Percentiles rank a stretch among this genome's conserved stretches.
Conservation (phyloP, 1,284 basidiomycete genomes). For the Fomitopsis schrenkii region DNA sequence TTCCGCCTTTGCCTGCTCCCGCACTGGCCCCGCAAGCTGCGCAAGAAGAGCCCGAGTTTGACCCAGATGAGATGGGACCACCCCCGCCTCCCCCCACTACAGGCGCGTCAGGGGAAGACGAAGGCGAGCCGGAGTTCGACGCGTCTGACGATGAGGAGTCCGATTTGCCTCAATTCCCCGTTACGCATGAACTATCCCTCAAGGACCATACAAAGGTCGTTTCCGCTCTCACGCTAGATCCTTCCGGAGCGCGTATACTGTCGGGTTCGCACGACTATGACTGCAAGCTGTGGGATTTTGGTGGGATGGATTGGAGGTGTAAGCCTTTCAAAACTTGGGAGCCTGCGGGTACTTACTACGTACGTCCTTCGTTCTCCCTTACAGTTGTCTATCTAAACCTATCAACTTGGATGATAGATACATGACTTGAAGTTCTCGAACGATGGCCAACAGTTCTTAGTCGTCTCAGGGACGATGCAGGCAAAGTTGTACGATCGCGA, state of each 20-base stretch:
- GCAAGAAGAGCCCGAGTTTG: conserved; percentile 23
- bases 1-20: not conserved
- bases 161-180: conserved; percentile 61
- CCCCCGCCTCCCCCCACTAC: conserved; percentile 15
- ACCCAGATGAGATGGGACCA: conserved; percentile 34
- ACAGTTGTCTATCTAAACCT: not conserved
- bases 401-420: conserved; percentile 46
- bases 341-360: conserved; percentile 90
- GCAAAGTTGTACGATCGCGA: conserved; percentile 88
- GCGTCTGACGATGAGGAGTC: conserved; percentile 44
- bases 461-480: conserved; percentile 84
- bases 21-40: not conserved
- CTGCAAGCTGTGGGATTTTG: conserved; percentile 98
- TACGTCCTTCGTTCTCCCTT: conserved; percentile 35
- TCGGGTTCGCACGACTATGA: conserved; percentile 97
- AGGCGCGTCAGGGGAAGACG: conserved; percentile 4
- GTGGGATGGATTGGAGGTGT: conserved; percentile 88
- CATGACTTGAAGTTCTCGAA: conserved; percentile 87
- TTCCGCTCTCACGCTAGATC: conserved; percentile 88
- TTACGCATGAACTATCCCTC: conserved; percentile 84
- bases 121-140: conserved; percentile 63
- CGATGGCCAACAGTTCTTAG: conserved; percentile 82
- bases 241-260: conserved; percentile 87
- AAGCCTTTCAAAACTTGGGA: conserved; percentile 97
- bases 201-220: conserved; percentile 96